These are phyloP conservation scores for Hypsizygus ulmarius DNA, from an alignment of 1,284 basidiomycete genomes.

Conservation along the genomic window DNA sequence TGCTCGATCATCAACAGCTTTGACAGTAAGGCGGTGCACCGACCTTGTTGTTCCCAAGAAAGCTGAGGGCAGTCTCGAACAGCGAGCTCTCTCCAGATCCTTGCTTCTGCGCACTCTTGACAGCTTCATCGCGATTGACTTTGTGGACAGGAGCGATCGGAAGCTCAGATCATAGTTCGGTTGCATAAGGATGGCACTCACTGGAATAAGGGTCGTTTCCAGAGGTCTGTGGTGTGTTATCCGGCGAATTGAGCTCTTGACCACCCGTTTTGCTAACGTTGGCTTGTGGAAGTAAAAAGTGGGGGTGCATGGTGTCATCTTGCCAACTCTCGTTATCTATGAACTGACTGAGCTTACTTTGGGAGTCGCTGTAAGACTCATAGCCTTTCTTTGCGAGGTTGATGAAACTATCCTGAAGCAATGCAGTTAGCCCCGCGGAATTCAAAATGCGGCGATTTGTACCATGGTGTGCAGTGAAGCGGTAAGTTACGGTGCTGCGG, in stretches of 20 bases:
- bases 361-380: slow-evolving; percentile 47
- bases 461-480: slow-evolving; percentile 12
- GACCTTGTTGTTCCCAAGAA: slow-evolving; percentile 52
- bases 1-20: not conserved
- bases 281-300: slow-evolving; percentile 22
- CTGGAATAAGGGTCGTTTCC: slow-evolving; percentile 16
- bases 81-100: slow-evolving; percentile 51
- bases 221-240: slow-evolving; percentile 33
- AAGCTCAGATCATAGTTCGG: slow-evolving; percentile 22
- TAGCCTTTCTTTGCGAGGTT: slow-evolving; percentile 66
- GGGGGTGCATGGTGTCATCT: slow-evolving; percentile 12
- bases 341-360: slow-evolving; percentile 26
- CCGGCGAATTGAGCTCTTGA: slow-evolving; percentile 54
- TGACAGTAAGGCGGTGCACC: slow-evolving; percentile 6
- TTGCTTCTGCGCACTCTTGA: slow-evolving; percentile 47
- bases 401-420: slow-evolving; percentile 56
- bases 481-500: not conserved
- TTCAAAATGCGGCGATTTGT: not conserved
- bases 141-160: no score
- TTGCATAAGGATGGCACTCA: slow-evolving; percentile 23
- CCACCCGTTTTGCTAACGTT: slow-evolving; percentile 55
- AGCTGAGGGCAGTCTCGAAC: slow-evolving; percentile 51
- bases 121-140: slow-evolving; percentile 63
- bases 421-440: not conserved
- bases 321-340: slow-evolving; percentile 11